These are phyloP conservation scores for Limonium bicolor DNA, from an alignment of 148 eudicot species.

Conservation along the genomic window DNA sequence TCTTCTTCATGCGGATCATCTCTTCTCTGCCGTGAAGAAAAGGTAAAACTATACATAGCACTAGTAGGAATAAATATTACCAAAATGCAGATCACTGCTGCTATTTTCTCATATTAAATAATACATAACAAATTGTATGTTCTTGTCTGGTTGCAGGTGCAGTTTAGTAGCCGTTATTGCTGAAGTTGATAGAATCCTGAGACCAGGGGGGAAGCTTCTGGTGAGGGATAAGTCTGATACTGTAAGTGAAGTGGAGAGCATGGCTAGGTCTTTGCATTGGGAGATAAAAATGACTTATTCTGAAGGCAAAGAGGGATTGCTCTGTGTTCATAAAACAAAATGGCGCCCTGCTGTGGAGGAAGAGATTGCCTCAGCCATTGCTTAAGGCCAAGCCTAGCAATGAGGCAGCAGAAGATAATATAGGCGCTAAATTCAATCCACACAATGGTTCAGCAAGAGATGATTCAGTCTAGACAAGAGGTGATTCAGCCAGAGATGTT, in stretches of 20 bases:
- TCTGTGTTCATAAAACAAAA: constrained; percentile 38
- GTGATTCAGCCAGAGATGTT: too few relatives aligned
- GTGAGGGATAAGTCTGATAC: constrained; percentile 42
- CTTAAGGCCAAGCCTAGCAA: too few relatives aligned
- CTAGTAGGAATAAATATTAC: neutral
- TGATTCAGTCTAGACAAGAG: too few relatives aligned
- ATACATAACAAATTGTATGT: too few relatives aligned
- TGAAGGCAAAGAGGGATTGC: constrained; percentile 38
- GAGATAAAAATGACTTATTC: constrained; percentile 25
- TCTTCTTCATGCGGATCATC: constrained; percentile 61
- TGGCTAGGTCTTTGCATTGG: constrained; percentile 56
- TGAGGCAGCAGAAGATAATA: too few relatives aligned
- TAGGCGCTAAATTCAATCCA: too few relatives aligned
- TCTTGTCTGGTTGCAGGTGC: constrained; percentile 29
- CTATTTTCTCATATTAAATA: too few relatives aligned
- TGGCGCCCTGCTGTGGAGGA: constrained; percentile 61
- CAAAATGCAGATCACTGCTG: too few relatives aligned
- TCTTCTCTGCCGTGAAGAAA: constrained; percentile 38
- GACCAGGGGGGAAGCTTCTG: constrained; percentile 51
- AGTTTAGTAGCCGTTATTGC: constrained; percentile 36
- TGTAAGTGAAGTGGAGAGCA: constrained; percentile 39
- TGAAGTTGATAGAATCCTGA: constrained; percentile 54
- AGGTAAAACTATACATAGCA: constrained; percentile 25
- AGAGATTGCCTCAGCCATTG: constrained; percentile 34
- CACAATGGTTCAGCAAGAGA: too few relatives aligned